Evolutionary conservation across 1,139 yeast species (phyloP), one percentile per base, ranked within the genome.

Genomic region (Hansenula lynferdii): DNA sequence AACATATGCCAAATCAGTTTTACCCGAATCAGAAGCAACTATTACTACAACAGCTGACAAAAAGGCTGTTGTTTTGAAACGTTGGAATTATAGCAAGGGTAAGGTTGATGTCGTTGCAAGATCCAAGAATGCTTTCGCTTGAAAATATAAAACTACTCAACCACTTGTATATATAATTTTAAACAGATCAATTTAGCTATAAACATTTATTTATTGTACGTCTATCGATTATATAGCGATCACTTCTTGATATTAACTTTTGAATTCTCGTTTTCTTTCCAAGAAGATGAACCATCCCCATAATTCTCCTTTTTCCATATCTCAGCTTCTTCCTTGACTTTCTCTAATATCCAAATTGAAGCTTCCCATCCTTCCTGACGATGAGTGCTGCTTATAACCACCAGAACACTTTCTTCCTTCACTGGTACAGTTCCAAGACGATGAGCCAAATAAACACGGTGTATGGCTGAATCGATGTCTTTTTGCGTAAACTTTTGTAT

Each of bases 251-350:
- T 11, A 16, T n/a, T 8, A 10, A 51, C 49, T 26, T 47, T 43
- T 2, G 62, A 49, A 32, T 49, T 58, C 8, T 60, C 68, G 41
- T 68, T 67, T 33, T 59, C 60, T 41, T 65, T 64, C 72, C 75
- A 70, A 14, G 43, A 35, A 1, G 53, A 41, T 1, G 57, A 35
- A 1, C 72, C 73, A 45, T 68, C 71, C 0, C 40, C 49, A 42
- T 66, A 70, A 12, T 53, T 52, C 46, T 72, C 77, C 28, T 57
- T 56, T 44, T 72, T 72, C 77, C 77, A 72, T 19, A 72, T 70
- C 48, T 72, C 77, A 1, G 62, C 70, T 8, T 50, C 49, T 35
- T 52, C 57, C 49, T 72, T 72, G 21, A 72, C 61, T 35, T 58
- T 53, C 39, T 72, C 76, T 16, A 72, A 48, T 1, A 68, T 53